phyloP scores from a whole-genome alignment of 1,139 yeast genomes.

The Meyerozyma sp. region DNA sequence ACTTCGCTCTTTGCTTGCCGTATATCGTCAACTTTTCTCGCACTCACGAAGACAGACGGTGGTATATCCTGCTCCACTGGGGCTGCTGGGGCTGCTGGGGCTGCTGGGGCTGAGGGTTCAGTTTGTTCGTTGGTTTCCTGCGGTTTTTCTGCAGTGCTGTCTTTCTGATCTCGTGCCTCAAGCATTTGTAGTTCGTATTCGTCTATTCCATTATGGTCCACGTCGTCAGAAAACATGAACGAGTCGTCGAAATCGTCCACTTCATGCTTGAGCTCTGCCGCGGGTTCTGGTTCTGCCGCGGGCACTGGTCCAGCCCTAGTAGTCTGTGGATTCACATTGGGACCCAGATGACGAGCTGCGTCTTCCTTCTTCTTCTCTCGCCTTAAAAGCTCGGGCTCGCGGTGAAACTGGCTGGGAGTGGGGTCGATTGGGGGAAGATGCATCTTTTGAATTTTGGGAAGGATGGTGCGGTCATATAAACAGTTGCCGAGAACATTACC shows the following conservation, averaged over 20 bases:
- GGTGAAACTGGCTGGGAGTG: constrained; percentile 39
- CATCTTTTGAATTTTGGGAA: constrained; percentile 51
- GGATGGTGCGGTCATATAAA: constrained; percentile 63
- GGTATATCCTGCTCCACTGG: background rate
- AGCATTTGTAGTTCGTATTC: constrained; percentile 16
- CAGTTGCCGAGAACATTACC: constrained; percentile 82
- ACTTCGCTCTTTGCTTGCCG: constrained; percentile 41
- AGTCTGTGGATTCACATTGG: constrained; percentile 5
- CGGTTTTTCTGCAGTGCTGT: background rate
- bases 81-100: background rate
- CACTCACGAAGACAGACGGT: constrained; percentile 44
- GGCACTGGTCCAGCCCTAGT: constrained; percentile 9
- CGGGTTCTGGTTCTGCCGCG: constrained; percentile 4
- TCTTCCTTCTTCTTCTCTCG: constrained; percentile 19
- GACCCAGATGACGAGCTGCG: constrained; percentile 2
- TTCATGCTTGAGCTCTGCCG: constrained; percentile 4
- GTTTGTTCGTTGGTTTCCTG: background rate
- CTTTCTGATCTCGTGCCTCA: constrained; percentile 3
- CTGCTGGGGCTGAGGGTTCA: background rate
- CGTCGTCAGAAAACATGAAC: constrained; percentile 61
- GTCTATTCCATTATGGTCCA: constrained; percentile 22
- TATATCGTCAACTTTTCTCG: constrained; percentile 47
- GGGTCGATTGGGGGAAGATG: constrained; percentile 50
- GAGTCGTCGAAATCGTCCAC: constrained; percentile 58
- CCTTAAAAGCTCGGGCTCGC: constrained; percentile 32